These are phyloP conservation scores for Pholiota microspora DNA, from an alignment of 768 basidiomycete genomes.

Conservation along the genomic window DNA sequence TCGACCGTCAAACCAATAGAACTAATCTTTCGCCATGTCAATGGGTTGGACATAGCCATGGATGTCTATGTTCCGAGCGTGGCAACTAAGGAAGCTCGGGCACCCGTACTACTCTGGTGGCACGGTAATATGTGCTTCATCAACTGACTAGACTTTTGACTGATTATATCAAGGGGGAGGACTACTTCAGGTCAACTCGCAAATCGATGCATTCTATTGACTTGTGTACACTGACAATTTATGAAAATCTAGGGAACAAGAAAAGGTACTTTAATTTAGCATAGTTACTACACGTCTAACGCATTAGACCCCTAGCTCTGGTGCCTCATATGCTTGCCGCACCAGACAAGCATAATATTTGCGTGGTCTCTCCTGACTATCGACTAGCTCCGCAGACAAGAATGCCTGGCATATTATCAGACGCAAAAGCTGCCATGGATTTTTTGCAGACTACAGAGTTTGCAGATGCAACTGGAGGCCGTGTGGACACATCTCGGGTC, in stretches of 20 bases:
- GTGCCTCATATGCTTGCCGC: constrained; percentile 34
- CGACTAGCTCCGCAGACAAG: constrained; percentile 36
- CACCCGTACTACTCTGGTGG: constrained; percentile 34
- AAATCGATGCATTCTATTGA: too few species aligned
- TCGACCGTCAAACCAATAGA: constrained; percentile 19
- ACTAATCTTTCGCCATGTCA: constrained; percentile 28
- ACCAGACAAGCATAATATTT: constrained; percentile 28
- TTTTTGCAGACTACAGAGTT: constrained; percentile 29
- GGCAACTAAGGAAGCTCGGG: constrained; percentile 26
- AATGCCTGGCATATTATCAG: constrained; percentile 31
- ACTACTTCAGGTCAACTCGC: constrained; percentile 26
- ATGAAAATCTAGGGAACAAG: constrained; percentile 7
- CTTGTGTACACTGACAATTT: not conserved
- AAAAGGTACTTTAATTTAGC: constrained; percentile 2
- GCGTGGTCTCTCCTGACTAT: constrained; percentile 33
- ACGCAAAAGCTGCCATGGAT: constrained; percentile 33
- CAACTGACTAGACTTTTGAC: not conserved
- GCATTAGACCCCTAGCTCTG: constrained; percentile 16
- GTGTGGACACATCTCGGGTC: constrained; percentile 28
- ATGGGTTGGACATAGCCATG: constrained; percentile 31
- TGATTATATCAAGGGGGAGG: constrained; percentile 29
- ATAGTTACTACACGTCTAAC: not conserved
- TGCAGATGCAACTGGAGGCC: constrained; percentile 22
- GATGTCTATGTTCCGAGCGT: constrained; percentile 32
- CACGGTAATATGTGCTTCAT: constrained; percentile 24